Evolutionary conservation across 768 basidiomycete genomes (phyloP), one percentile per base, ranked within the genome.

Genomic region (Leucocoprinus sp.): DNA sequence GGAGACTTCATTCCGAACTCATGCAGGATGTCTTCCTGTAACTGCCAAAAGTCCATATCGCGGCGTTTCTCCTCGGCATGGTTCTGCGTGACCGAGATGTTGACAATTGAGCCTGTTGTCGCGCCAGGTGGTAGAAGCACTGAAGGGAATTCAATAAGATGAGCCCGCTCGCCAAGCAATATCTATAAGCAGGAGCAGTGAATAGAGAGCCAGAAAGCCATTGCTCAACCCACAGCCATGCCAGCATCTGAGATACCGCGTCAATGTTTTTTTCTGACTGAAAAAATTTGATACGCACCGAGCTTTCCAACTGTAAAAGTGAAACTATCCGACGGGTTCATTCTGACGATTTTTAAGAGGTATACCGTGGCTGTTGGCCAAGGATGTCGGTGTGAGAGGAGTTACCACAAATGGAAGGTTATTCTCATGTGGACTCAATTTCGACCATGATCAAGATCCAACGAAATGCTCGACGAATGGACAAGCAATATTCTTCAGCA

Each of bases 131-230:
- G 96, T 5, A 98, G 70, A 1, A 98, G 76, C 29, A 99, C 74
- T 0, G 96, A 98, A 1, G 96, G 96, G 62, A 98, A 99, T 64
- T 99, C 95, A 55, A 99, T 95, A 27, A 98, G 74, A 58, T 98
- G 95, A 14, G 93, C 93, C 34, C 91, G 78, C 61, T 90, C 91
- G 12, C 95, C 93, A 11, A 97, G 75, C 1, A 95, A 75, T 53
- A 96, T 93, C 91, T 92, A 60, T 37, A 44, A 50, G 34, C 43
- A 23, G 6, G 34, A 3, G 33, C 15, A 27, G 12, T 17, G 17
- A 42, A 36, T 15, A 28, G 12, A 33, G 26, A 34, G 24, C 21
- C 22, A 5, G 39, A 21, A 35, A 23, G 37, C 21, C 14, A 15
- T 22, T 28, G 43, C 24, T 38, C 29, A 37, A 53, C 68, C 57